phyloP scores from a whole-genome alignment of 2,329 filamentous ascomycete species.

The Diaporthe nobilis region DNA sequence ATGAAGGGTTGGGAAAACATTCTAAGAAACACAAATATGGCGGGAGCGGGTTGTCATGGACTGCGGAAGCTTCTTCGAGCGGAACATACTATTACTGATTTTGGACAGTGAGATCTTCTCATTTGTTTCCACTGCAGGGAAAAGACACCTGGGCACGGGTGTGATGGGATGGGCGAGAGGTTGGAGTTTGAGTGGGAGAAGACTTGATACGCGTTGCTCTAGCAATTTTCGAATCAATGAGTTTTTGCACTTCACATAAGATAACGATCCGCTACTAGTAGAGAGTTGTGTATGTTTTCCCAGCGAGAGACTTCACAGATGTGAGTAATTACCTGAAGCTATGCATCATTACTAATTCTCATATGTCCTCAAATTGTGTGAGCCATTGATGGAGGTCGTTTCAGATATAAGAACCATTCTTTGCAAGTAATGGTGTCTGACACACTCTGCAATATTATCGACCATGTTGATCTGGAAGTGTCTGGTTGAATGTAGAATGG shows the following conservation, averaged over 20 bases:
- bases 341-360: neutral
- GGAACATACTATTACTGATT: neutral
- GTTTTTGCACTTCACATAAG: neutral
- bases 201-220: neutral
- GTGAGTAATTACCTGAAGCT: neutral
- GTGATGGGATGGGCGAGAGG: neutral
- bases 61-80: neutral
- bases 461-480: too few species aligned
- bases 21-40: neutral
- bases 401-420: too few species aligned
- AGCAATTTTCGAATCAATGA: neutral
- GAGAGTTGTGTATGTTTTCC: too few species aligned
- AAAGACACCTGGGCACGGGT: neutral
- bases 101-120: neutral
- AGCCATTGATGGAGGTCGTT: too few species aligned
- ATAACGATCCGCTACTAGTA: neutral
- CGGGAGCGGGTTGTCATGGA: neutral
- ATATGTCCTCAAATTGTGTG: too few species aligned
- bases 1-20: neutral
- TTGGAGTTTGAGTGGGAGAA: neutral
- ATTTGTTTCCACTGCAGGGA: too few species aligned
- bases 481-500: too few species aligned
- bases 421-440: too few species aligned
- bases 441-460: too few species aligned
- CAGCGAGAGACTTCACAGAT: neutral